Evolutionary conservation across 2,329 filamentous ascomycete genomes (phyloP).

Genomic region (Sphaceloma murrayae): DNA sequence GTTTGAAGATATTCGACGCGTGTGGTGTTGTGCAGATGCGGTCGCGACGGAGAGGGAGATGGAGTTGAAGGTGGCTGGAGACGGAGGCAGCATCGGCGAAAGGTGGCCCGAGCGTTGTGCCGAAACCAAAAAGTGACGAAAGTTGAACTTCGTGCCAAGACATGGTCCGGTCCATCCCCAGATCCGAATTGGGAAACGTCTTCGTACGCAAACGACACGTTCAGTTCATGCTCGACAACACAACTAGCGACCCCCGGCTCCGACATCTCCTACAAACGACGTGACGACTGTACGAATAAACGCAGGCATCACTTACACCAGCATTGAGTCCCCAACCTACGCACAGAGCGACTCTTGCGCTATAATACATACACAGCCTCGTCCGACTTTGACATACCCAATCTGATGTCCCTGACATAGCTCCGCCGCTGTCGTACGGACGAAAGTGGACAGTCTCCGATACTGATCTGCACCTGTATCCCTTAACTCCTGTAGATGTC

Average conservation of each 20-base stretch:
- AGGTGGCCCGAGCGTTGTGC: neutral
- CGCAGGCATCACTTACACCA: neutral
- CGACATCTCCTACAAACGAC: neutral
- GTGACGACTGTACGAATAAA: neutral
- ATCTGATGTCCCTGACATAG: constrained; percentile 13
- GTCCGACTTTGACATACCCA: too few species aligned
- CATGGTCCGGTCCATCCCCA: too few species aligned
- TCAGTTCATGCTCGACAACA: neutral
- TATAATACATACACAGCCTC: too few species aligned
- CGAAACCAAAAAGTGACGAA: too few species aligned
- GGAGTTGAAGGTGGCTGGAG: constrained; percentile 9
- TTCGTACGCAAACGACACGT: constrained; percentile 11
- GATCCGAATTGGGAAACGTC: constrained; percentile 10
- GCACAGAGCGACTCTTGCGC: too few species aligned
- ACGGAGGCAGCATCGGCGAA: neutral
- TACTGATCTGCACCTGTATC: neutral
- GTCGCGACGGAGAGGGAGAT: neutral
- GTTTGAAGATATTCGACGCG: neutral
- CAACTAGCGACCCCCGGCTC: neutral
- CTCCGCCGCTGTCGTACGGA: constrained; percentile 9
- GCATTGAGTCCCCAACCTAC: too few species aligned
- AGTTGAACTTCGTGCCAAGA: too few species aligned
- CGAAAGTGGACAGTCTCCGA: neutral
- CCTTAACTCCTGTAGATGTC: constrained; percentile 41
- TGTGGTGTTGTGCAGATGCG: neutral